Conservation (phyloP, 768 basidiomycete species). For the Cantharellus cinnabarinus region DNA sequence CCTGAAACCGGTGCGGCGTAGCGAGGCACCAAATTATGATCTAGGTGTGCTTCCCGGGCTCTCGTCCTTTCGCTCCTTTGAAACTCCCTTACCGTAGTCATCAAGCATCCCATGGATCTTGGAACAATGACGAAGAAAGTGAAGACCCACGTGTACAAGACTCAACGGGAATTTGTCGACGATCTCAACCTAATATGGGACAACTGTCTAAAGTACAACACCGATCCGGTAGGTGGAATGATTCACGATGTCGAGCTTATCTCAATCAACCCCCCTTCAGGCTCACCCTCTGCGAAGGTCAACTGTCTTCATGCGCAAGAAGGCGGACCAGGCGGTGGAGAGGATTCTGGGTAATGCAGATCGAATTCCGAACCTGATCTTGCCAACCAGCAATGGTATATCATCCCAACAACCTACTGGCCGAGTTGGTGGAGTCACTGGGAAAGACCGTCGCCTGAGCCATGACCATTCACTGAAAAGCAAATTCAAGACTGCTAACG, state of each 20-base stretch:
- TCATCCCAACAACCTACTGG: too few relatives aligned
- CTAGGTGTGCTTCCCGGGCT: conserved; percentile 35
- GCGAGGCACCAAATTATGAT: conserved; percentile 86
- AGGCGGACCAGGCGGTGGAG: conserved; percentile 69
- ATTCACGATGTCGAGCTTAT: background rate
- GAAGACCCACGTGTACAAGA: conserved; percentile 80
- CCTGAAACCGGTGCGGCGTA: conserved; percentile 74
- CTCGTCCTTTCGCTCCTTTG: background rate
- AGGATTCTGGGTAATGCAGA: conserved; percentile 82
- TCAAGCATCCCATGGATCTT: conserved; percentile 89
- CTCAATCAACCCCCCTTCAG: conserved; percentile 20
- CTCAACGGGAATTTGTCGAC: conserved; percentile 79
- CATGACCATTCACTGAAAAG: background rate
- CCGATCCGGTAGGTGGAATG: conserved; percentile 45
- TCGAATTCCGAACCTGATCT: conserved; percentile 10
- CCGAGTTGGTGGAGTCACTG: background rate
- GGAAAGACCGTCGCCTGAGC: background rate
- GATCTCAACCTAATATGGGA: conserved; percentile 95
- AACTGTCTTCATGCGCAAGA: conserved; percentile 59
- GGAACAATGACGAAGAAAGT: conserved; percentile 85
- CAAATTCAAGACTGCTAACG: background rate
- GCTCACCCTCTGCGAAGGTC: conserved; percentile 74
- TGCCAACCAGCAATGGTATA: background rate
- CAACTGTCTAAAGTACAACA: conserved; percentile 86
- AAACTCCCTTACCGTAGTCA: conserved; percentile 35